A percentile compares a stretch with the other conserved stretches of the same genome.
These are phyloP conservation scores for Suillus weaverae DNA, from an alignment of 768 basidiomycete genomes.

Conservation along the genomic window DNA sequence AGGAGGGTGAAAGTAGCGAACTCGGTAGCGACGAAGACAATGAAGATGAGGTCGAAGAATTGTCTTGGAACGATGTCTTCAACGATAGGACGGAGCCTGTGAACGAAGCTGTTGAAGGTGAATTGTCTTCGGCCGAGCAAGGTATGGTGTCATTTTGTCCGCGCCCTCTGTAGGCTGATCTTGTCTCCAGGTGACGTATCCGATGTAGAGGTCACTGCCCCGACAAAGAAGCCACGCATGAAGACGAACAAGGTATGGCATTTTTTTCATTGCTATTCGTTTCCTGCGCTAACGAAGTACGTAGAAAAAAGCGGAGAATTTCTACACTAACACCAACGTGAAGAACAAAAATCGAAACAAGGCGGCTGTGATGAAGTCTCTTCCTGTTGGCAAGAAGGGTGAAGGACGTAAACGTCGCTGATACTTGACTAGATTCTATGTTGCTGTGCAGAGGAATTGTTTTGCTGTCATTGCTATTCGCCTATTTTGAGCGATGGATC, in stretches of 20 bases:
- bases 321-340: constrained; percentile 81
- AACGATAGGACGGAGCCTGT: constrained; percentile 44
- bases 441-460: constrained; percentile 6
- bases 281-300: constrained; percentile 12
- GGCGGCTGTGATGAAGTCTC: constrained; percentile 56
- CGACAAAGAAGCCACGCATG: constrained; percentile 69
- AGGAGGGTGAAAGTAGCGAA: constrained; percentile 32
- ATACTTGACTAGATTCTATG: constrained; percentile 12
- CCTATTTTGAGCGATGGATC: constrained; percentile 9
- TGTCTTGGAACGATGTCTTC: constrained; percentile 90
- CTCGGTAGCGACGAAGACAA: constrained; percentile 43
- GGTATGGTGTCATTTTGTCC: constrained; percentile 20
- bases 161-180: constrained; percentile 9
- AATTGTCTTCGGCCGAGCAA: constrained; percentile 13
- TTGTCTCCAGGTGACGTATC: constrained; percentile 28
- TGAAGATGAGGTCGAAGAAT: constrained; percentile 46
- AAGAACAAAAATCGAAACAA: constrained; percentile 83
- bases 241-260: constrained; percentile 82
- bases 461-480: constrained; percentile 8
- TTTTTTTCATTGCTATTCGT: neutral
- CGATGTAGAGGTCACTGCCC: constrained; percentile 36
- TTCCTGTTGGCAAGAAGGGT: constrained; percentile 52
- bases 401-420: constrained; percentile 40
- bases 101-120: constrained; percentile 17
- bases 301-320: constrained; percentile 89